Evolutionary conservation across 768 basidiomycete genomes (phyloP), one percentile per base, ranked within the genome.

Genomic region (Sporobolomyces roseus): DNA sequence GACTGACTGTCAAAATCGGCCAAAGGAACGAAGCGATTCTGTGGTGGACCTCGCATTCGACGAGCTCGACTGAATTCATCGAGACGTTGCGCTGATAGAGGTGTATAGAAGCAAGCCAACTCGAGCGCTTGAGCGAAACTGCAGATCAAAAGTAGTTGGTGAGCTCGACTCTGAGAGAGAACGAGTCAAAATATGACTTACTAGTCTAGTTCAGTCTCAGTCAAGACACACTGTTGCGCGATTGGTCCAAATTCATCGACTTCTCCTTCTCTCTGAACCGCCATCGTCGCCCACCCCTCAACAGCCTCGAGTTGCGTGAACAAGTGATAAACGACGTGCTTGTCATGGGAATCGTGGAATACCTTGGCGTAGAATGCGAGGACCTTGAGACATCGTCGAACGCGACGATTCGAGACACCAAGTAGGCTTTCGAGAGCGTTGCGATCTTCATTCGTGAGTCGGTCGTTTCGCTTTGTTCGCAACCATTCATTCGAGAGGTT

Each of bases 291-390:
- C 71, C 71, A 72, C 6, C 45, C 30, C 12, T 67, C 66, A 1
- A 68, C 59, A n/a, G 49, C 63, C 25, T 72, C 71, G 54, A 68
- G 66, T 49, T 72, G 71, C 2, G 65, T 65, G 9, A 68, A 51
- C 33, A 72, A 66, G 49, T 72, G 71, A 49, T 65, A 72, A 27
- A 72, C 71, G 59, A 51, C 36, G 55, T 72, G 71, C 51, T 72
- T 72, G 66, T 72, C 71, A 30, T 46, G 54, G 41, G 71, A 72
- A 25, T 68, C 66, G 59, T 58, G 54, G 36, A 72, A 72, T 33
- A 72, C 53, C 59, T 69, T 64, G 35, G 62, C 59, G 59, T 72
- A 72, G 43, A 72, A 72, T 0, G 71, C 71, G 30, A 72, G 60
- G 7, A 72, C 38, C 61, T 66, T 68, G 60, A 72, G 64, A 23